Conservation (phyloP, 2,329 filamentous ascomycete species). For the Niveomyces coronatus region DNA sequence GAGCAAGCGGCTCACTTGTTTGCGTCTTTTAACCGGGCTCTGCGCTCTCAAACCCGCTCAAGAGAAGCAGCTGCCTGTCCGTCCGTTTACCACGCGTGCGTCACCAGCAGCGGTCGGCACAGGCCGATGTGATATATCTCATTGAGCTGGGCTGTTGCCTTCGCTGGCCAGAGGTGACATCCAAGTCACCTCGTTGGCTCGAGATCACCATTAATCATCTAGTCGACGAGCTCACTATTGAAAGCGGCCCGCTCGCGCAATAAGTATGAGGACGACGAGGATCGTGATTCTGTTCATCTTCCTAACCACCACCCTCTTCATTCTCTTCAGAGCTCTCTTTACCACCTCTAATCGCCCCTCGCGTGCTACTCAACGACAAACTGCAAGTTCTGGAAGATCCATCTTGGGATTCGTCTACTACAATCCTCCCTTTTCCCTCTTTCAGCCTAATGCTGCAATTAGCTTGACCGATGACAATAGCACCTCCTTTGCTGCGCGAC, state of each 20-base stretch:
- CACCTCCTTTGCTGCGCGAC: constrained; percentile 88
- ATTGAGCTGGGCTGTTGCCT: constrained; percentile 2
- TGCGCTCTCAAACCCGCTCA: background rate
- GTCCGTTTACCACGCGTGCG: background rate
- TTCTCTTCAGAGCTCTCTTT: constrained; percentile 43
- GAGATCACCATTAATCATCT: background rate
- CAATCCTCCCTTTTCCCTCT: constrained; percentile 71
- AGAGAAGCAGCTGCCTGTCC: background rate
- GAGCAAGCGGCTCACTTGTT: too few species aligned
- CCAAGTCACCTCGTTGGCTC: constrained; percentile 8
- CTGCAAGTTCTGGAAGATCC: constrained; percentile 15
- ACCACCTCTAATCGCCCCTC: constrained; percentile 17
- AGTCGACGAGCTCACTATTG: background rate
- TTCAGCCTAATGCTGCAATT: constrained; percentile 91
- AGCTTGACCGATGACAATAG: constrained; percentile 96
- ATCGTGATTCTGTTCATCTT: constrained; percentile 45
- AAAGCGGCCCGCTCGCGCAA: too few species aligned
- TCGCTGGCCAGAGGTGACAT: constrained; percentile 10
- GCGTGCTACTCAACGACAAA: background rate
- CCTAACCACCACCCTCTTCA: constrained; percentile 41
- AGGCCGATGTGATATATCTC: constrained; percentile 7
- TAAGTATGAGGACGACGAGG: constrained; percentile 45
- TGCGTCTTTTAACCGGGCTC: constrained; percentile 2
- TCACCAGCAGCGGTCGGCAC: constrained; percentile 3
- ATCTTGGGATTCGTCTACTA: constrained; percentile 52